A percentile compares a stretch with the other conserved stretches of the same genome.
phyloP scores from a whole-genome alignment of 164 flowering plant genomes.

The Stephania japonica region DNA sequence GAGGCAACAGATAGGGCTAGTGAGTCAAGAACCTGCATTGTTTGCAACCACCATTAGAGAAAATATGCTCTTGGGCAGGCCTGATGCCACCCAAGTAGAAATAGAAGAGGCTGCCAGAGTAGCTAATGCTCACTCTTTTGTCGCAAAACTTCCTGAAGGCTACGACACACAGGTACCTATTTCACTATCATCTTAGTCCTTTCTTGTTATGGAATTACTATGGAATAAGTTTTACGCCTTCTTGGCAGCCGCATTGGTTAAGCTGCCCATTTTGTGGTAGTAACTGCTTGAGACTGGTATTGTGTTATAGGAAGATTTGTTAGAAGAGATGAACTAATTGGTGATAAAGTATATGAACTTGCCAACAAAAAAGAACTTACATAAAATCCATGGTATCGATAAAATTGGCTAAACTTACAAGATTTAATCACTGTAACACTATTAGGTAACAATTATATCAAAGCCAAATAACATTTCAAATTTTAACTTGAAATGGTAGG shows the following conservation, averaged over 20 bases:
- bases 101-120: constrained; percentile 95
- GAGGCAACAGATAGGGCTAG: constrained; percentile 93
- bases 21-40: constrained; percentile 96
- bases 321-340: no score
- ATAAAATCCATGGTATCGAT: no score
- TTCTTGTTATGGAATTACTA: neutral
- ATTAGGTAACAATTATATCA: neutral
- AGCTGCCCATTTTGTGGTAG: no score
- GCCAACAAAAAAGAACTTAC: no score
- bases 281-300: no score
- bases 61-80: constrained; percentile 82
- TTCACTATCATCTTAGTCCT: neutral
- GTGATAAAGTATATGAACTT: no score
- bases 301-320: no score
- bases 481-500: constrained; percentile 49
- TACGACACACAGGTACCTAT: constrained; percentile 79
- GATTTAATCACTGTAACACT: neutral
- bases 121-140: constrained; percentile 94
- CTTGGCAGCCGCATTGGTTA: no score
- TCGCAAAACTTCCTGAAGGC: constrained; percentile 82
- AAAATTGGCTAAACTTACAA: neutral
- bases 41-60: constrained; percentile 93
- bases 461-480: neutral
- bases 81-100: constrained; percentile 73
- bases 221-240: neutral